phyloP scores from a whole-genome alignment of 176 grass and related monocot species.

The Pontederia paniculata region DNA sequence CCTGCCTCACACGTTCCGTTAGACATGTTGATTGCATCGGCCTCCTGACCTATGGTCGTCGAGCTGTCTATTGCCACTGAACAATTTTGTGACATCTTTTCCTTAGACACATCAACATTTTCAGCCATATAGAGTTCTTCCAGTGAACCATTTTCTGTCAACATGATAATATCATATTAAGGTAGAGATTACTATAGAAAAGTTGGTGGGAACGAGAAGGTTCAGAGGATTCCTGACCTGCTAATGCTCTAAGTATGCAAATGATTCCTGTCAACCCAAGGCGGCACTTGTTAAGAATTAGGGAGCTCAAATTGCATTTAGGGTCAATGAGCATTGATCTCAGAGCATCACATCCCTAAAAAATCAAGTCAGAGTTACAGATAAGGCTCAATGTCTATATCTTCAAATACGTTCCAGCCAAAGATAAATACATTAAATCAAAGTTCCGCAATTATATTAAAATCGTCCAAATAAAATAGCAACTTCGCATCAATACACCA shows the following conservation, averaged over 20 bases:
- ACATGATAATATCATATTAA: not conserved
- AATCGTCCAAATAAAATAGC: too few relatives aligned
- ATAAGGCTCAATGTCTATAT: not conserved
- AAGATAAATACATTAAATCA: not conserved
- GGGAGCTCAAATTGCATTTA: constrained; percentile 50
- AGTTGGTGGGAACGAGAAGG: not conserved
- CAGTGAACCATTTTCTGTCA: constrained; percentile 52
- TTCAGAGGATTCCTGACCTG: constrained; percentile 43
- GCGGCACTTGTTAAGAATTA: constrained; percentile 52
- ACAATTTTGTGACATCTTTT: constrained; percentile 24
- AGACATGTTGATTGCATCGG: not conserved
- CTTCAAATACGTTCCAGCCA: not conserved
- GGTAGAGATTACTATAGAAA: constrained; percentile 10
- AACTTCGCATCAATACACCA: too few relatives aligned
- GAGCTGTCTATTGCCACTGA: constrained; percentile 23
- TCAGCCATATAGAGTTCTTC: constrained; percentile 64
- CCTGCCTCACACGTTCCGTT: constrained; percentile 13
- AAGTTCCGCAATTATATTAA: too few relatives aligned
- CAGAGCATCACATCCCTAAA: constrained; percentile 48
- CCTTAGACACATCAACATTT: constrained; percentile 26
- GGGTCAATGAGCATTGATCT: constrained; percentile 38
- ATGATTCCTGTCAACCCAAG: constrained; percentile 49
- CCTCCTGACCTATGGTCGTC: constrained; percentile 14
- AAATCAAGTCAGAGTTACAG: not conserved
- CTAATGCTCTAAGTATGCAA: constrained; percentile 37